These are phyloP conservation scores for Alternaria arborescens DNA, from an alignment of 2,329 filamentous ascomycete species.

Conservation along the genomic window DNA sequence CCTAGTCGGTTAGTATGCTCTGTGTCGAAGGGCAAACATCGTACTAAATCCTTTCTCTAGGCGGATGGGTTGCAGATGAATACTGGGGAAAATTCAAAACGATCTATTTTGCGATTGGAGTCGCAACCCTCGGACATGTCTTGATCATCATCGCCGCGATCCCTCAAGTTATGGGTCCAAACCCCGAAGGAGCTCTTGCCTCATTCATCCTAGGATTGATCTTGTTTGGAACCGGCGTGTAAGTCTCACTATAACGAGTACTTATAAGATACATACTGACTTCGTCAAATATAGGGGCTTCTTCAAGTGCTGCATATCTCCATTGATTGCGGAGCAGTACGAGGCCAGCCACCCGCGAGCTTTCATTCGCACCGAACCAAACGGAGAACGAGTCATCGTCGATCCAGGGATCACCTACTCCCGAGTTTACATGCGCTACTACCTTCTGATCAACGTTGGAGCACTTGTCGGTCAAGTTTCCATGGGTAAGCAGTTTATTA, in stretches of 20 bases:
- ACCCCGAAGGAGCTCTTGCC: conserved; percentile 52
- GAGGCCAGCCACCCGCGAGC: conserved; percentile 62
- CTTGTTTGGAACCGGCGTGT: conserved; percentile 52
- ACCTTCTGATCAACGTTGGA: conserved; percentile 74
- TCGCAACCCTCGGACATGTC: conserved; percentile 66
- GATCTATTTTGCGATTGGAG: conserved; percentile 61
- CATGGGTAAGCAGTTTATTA: conserved; percentile 54
- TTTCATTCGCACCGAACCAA: conserved; percentile 60
- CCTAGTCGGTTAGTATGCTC: conserved; percentile 29
- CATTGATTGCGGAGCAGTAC: conserved; percentile 73
- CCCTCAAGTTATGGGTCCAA: conserved; percentile 53
- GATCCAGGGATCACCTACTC: conserved; percentile 72
- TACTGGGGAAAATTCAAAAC: conserved; percentile 68
- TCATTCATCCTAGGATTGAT: conserved; percentile 60
- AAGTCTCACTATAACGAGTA: background rate
- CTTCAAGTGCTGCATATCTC: conserved; percentile 58
- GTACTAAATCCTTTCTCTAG: conserved; percentile 57
- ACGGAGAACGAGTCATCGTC: conserved; percentile 72
- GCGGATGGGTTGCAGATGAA: conserved; percentile 66
- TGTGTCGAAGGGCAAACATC: background rate
- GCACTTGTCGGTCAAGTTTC: conserved; percentile 68
- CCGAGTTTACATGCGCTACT: conserved; percentile 74
- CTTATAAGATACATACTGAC: background rate
- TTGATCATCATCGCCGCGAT: conserved; percentile 62
- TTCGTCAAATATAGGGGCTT: conserved; percentile 37